Evolutionary conservation across 2,329 filamentous ascomycete species (phyloP).

Genomic region (Penicillium sp.): DNA sequence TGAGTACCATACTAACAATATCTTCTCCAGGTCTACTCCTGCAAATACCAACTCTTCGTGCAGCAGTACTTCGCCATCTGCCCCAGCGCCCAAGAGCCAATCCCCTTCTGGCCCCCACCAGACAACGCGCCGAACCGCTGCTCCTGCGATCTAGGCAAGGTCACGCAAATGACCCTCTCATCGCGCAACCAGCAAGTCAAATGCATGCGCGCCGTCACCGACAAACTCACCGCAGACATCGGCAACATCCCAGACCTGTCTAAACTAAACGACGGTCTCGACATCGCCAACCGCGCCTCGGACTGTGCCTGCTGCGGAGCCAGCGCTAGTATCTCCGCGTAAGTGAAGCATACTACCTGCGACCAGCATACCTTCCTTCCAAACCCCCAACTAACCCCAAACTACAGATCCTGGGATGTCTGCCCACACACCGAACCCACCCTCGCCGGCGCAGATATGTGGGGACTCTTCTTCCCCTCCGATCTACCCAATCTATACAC

Average conservation of each 20-base stretch:
- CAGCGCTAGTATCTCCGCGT: slow-evolving; percentile 37
- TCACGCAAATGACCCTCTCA: slow-evolving; percentile 19
- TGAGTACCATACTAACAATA: background rate
- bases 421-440: slow-evolving; percentile 31
- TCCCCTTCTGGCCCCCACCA: slow-evolving; percentile 41
- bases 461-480: slow-evolving; percentile 19
- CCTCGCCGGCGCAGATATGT: slow-evolving; percentile 19
- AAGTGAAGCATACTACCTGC: slow-evolving; percentile 3
- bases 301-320: slow-evolving; percentile 36
- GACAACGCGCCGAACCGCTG: slow-evolving; percentile 33
- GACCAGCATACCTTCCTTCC: too few relatives aligned
- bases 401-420: slow-evolving; percentile 27
- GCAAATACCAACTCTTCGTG: slow-evolving; percentile 40
- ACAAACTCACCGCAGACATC: slow-evolving; percentile 7
- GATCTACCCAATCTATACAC: slow-evolving; percentile 17
- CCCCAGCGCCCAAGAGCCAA: slow-evolving; percentile 26
- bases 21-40: slow-evolving; percentile 32
- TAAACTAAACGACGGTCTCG: slow-evolving; percentile 19
- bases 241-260: slow-evolving; percentile 10
- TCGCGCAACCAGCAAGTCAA: slow-evolving; percentile 18
- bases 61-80: slow-evolving; percentile 34
- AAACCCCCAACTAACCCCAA: background rate
- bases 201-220: slow-evolving; percentile 19
- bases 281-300: slow-evolving; percentile 21
- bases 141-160: slow-evolving; percentile 37